Evolutionary conservation across 2,329 filamentous ascomycete genomes (phyloP).

Genomic region (Ceratocystis cacaofunesta): DNA sequence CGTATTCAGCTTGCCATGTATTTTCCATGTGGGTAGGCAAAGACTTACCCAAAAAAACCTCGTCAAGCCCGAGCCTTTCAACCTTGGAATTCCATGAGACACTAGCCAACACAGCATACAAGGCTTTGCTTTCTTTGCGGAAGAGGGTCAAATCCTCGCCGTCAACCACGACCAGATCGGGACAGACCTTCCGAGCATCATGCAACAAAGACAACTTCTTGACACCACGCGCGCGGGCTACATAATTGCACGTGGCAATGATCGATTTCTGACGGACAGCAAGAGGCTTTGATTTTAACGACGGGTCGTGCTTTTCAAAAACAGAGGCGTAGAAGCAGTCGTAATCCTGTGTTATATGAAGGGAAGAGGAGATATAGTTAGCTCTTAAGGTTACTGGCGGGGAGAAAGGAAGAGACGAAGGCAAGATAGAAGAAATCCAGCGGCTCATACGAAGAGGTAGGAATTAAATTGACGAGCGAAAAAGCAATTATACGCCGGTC

Average conservation of each 20-base stretch:
- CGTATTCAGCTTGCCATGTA: neutral
- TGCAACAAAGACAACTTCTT: conserved; percentile 73
- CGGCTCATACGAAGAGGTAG: too few species aligned
- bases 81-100: conserved; percentile 66
- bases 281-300: conserved; percentile 56
- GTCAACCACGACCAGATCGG: conserved; percentile 70
- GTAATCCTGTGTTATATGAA: conserved; percentile 42
- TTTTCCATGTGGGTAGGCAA: neutral
- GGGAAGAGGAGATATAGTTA: neutral
- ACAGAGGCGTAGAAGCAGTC: conserved; percentile 94
- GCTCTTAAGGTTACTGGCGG: neutral
- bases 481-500: neutral
- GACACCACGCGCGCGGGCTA: conserved; percentile 57
- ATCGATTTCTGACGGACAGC: conserved; percentile 91
- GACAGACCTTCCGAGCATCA: conserved; percentile 66
- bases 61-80: conserved; percentile 80
- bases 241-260: conserved; percentile 86
- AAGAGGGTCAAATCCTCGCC: conserved; percentile 80
- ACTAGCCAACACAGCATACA: conserved; percentile 57
- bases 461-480: neutral
- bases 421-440: neutral
- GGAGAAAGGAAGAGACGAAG: neutral
- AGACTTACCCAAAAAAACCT: conserved; percentile 44
- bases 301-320: conserved; percentile 65
- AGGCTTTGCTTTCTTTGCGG: conserved; percentile 66